Evolutionary conservation across 352 stramenopile genomes (phyloP).

Genomic region (Phytopythium vexans): DNA sequence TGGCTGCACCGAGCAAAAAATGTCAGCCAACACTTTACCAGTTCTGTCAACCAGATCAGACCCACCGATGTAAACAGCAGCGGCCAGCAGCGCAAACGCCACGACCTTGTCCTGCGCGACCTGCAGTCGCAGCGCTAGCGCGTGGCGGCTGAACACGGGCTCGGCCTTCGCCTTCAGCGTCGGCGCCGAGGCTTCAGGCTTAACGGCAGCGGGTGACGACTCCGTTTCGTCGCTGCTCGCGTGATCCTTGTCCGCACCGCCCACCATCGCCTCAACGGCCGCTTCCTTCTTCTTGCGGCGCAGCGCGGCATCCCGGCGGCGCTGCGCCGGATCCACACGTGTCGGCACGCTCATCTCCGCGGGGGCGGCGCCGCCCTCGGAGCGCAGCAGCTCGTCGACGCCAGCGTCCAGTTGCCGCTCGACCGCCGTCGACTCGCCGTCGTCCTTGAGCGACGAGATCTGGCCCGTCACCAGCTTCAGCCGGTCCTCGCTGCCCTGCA

Average conservation of each 20-base stretch:
- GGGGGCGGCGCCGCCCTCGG: neutral
- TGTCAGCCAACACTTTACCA: neutral
- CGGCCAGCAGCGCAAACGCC: constrained; percentile 43
- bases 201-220: neutral
- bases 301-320: constrained; percentile 59
- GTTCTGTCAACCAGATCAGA: constrained; percentile 3
- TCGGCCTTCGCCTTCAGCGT: constrained; percentile 8
- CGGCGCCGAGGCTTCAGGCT: constrained; percentile 1
- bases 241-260: neutral
- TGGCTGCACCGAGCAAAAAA: constrained; percentile 18
- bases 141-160: constrained; percentile 50
- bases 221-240: neutral
- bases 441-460: constrained; percentile 49
- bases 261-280: constrained; percentile 53
- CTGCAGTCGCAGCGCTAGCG: constrained; percentile 45
- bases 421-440: constrained; percentile 21
- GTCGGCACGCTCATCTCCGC: constrained; percentile 32
- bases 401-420: constrained; percentile 40
- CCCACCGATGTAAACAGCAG: constrained; percentile 46
- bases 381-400: constrained; percentile 36
- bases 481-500: constrained; percentile 56
- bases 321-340: constrained; percentile 61
- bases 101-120: constrained; percentile 58
- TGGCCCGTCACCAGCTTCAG: constrained; percentile 69
- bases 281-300: constrained; percentile 59